phyloP scores from a whole-genome alignment of 2,329 filamentous ascomycete species.

The Ustilaginoidea virens region DNA sequence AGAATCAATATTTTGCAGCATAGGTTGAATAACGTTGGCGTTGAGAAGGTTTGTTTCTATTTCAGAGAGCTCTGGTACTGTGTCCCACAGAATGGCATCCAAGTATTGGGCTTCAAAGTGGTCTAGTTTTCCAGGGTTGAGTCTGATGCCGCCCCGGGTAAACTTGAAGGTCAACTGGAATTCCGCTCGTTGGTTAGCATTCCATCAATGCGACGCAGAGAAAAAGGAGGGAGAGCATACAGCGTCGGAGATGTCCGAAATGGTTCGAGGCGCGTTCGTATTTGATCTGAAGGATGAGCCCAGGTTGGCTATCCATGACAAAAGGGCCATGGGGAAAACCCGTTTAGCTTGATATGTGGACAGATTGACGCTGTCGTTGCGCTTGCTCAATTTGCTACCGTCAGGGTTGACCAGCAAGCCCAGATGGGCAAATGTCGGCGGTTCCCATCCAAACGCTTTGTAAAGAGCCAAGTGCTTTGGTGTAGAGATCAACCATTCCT shows the following conservation, averaged over 20 bases:
- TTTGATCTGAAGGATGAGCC: conserved; percentile 17
- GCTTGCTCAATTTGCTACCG: conserved; percentile 76
- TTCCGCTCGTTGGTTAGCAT: conserved; percentile 9
- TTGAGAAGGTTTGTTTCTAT: conserved; percentile 11
- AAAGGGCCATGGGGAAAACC: conserved; percentile 33
- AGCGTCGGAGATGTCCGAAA: conserved; percentile 54
- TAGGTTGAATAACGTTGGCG: conserved; percentile 9
- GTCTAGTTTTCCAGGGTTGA: conserved; percentile 64
- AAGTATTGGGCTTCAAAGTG: conserved; percentile 61
- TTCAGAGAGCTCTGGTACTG: conserved; percentile 9
- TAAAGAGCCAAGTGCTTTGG: conserved; percentile 61
- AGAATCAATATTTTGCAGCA: conserved; percentile 10
- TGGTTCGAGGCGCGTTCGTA: conserved; percentile 21
- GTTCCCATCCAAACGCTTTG: conserved; percentile 57
- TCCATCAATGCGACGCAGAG: not conserved
- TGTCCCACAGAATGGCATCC: conserved; percentile 16
- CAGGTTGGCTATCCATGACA: conserved; percentile 73
- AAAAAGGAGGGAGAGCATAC: too few relatives aligned
- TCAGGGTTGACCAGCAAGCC: conserved; percentile 54
- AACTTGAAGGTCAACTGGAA: conserved; percentile 67
- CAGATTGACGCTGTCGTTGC: conserved; percentile 41
- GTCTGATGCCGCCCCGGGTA: conserved; percentile 77
- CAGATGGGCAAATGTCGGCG: conserved; percentile 66
- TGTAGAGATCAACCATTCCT: conserved; percentile 94
- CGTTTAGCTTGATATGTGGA: conserved; percentile 31